Percentiles rank a stretch among this genome's conserved stretches.
Evolutionary conservation across 2,329 filamentous ascomycete genomes (phyloP).

Genomic region (Drechslerella coelobrocha): DNA sequence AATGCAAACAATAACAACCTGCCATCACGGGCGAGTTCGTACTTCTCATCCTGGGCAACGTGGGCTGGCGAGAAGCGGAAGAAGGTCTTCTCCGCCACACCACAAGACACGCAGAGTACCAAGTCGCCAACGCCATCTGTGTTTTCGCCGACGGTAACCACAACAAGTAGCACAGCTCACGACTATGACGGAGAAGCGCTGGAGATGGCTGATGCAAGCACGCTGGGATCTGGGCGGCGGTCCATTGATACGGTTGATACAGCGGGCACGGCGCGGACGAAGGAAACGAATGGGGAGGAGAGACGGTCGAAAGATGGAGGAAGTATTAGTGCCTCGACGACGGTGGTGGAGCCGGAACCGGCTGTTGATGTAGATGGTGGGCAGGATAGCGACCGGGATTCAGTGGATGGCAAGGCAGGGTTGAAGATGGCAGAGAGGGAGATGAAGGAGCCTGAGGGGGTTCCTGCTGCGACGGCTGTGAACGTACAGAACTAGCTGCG

Average conservation of each 20-base stretch:
- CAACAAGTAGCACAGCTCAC: constrained; percentile 2
- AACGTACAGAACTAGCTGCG: background rate
- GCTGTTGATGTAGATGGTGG: constrained; percentile 17
- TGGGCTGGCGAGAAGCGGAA: constrained; percentile 80
- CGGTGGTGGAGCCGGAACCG: constrained; percentile 42
- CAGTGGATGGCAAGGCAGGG: background rate
- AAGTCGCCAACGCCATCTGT: constrained; percentile 33
- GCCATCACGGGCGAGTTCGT: constrained; percentile 64
- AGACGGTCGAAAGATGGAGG: constrained; percentile 16
- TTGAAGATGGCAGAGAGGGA: background rate
- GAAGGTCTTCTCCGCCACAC: constrained; percentile 56
- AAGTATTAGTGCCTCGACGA: constrained; percentile 44
- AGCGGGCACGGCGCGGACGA: background rate
- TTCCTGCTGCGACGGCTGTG: background rate
- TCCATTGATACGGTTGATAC: constrained; percentile 39
- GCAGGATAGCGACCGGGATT: constrained; percentile 10
- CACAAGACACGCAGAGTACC: constrained; percentile 15
- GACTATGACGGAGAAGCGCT: constrained; percentile 25
- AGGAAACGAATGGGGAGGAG: constrained; percentile 18
- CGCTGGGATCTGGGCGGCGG: constrained; percentile 19
- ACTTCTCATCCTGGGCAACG: constrained; percentile 72
- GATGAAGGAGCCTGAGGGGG: background rate
- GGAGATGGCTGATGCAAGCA: constrained; percentile 36
- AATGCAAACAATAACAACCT: constrained; percentile 39
- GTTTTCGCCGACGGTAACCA: constrained; percentile 12